Percentiles rank a stretch among this genome's conserved stretches.
These are phyloP conservation scores for Scheffersomyces lignicola DNA, from an alignment of 1,139 yeast genomes.

Conservation along the genomic window DNA sequence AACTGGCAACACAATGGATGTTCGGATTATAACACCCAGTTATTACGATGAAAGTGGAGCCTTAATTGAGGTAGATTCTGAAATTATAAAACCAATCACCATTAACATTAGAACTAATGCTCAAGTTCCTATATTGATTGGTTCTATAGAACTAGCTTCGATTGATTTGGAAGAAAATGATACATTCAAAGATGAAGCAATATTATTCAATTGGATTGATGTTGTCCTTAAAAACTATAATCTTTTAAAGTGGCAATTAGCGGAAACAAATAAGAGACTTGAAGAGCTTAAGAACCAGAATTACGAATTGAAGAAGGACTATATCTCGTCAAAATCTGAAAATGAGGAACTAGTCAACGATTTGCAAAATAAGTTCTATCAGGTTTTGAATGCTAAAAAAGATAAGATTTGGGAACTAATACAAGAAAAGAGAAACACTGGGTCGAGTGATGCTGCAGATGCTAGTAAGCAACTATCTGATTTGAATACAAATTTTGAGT, in stretches of 20 bases:
- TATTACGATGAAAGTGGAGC: conserved; percentile 9
- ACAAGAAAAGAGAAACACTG: conserved; percentile 11
- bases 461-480: conserved; percentile 9
- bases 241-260: conserved; percentile 12
- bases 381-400: conserved; percentile 37
- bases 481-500: conserved; percentile 10
- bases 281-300: conserved; percentile 13
- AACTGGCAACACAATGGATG: neutral
- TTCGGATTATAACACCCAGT: conserved; percentile 1
- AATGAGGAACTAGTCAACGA: conserved; percentile 30
- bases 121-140: conserved; percentile 25
- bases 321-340: conserved; percentile 21
- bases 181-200: conserved; percentile 11
- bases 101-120: conserved; percentile 24
- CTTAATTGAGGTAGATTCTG: conserved; percentile 8
- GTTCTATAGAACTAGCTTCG: conserved; percentile 18
- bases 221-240: conserved; percentile 15
- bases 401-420: conserved; percentile 33
- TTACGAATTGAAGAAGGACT: conserved; percentile 15
- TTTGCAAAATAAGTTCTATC: conserved; percentile 37
- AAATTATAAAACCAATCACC: conserved; percentile 10
- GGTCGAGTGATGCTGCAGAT: neutral
- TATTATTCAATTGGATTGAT: conserved; percentile 31
- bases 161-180: conserved; percentile 17
- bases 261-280: conserved; percentile 8